Conservation (phyloP, 495 filamentous ascomycete genomes). For the Penicillium coffeae region DNA sequence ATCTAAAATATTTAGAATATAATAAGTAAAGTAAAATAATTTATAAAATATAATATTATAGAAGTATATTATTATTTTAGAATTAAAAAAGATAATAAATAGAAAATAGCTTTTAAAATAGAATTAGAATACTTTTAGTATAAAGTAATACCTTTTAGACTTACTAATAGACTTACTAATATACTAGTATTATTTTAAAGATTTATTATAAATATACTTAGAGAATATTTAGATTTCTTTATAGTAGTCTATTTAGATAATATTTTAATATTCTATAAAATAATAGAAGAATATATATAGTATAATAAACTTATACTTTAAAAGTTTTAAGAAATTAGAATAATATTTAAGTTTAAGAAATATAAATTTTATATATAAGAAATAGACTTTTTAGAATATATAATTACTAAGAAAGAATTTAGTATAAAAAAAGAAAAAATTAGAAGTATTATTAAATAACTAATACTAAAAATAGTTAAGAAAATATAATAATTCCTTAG, state of each 20-base stretch:
- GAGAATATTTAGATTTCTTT: slow-evolving; percentile 13
- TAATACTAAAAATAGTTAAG: background rate
- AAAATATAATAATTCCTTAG: slow-evolving; percentile 1
- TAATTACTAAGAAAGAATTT: slow-evolving; percentile 3
- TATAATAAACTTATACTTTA: slow-evolving; percentile 4
- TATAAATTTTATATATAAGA: slow-evolving; percentile 1
- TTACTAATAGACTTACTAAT: slow-evolving; percentile 18
- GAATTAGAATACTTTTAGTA: slow-evolving; percentile 15
- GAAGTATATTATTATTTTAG: slow-evolving; percentile 12
- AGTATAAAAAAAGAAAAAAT: slow-evolving; percentile 2
- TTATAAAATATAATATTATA: slow-evolving; percentile 23
- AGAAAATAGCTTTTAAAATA: slow-evolving; percentile 16
- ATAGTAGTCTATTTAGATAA: slow-evolving; percentile 7
- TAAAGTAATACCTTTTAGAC: slow-evolving; percentile 13
- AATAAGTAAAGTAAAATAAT: slow-evolving; percentile 19
- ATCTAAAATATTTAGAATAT: slow-evolving; percentile 17
- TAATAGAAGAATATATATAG: slow-evolving; percentile 4
- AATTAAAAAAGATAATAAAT: slow-evolving; percentile 14
- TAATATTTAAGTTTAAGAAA: background rate
- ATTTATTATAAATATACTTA: slow-evolving; percentile 1
- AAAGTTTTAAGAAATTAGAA: background rate
- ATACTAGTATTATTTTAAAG: slow-evolving; percentile 10
- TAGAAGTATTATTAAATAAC: background rate
- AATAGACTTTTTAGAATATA: slow-evolving; percentile 1
- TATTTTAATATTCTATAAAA: slow-evolving; percentile 13